These are phyloP conservation scores for Silene vulgaris DNA, from an alignment of 179 eudicot genomes.

Conservation along the genomic window DNA sequence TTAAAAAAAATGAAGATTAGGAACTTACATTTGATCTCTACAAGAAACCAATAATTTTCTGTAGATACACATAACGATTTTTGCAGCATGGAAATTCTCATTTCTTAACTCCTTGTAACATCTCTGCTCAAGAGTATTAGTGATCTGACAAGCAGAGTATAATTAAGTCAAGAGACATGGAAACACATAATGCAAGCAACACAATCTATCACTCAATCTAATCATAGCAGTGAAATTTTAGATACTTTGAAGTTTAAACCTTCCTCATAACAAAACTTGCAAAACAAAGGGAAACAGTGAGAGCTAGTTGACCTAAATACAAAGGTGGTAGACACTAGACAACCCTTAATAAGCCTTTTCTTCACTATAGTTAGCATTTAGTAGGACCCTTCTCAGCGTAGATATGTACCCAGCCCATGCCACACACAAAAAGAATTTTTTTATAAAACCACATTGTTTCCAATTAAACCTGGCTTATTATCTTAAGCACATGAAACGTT, in stretches of 20 bases:
- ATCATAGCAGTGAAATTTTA: not conserved
- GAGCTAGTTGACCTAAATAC: not conserved
- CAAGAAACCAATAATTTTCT: constrained; percentile 71
- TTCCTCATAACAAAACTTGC: too few relatives aligned
- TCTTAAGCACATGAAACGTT: too few relatives aligned
- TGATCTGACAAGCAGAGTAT: constrained; percentile 51
- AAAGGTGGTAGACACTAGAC: not conserved
- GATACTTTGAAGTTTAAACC: not conserved
- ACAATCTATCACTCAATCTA: not conserved
- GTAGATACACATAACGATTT: constrained; percentile 71
- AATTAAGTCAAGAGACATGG: constrained; percentile 18
- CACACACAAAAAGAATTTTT: too few relatives aligned
- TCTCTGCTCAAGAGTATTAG: constrained; percentile 73
- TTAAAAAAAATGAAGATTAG: not conserved
- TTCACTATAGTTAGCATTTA: too few relatives aligned
- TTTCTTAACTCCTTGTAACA: constrained; percentile 82
- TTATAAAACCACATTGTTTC: too few relatives aligned
- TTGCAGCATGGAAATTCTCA: constrained; percentile 60
- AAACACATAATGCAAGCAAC: not conserved
- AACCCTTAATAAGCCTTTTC: too few relatives aligned
- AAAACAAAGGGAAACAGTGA: too few relatives aligned
- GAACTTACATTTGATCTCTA: constrained; percentile 89
- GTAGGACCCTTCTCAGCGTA: too few relatives aligned
- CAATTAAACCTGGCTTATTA: too few relatives aligned
- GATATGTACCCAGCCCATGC: too few relatives aligned